Base-by-base conservation (phyloP, 176 grass and related monocot species). In the Oryza glaberrima region DNA sequence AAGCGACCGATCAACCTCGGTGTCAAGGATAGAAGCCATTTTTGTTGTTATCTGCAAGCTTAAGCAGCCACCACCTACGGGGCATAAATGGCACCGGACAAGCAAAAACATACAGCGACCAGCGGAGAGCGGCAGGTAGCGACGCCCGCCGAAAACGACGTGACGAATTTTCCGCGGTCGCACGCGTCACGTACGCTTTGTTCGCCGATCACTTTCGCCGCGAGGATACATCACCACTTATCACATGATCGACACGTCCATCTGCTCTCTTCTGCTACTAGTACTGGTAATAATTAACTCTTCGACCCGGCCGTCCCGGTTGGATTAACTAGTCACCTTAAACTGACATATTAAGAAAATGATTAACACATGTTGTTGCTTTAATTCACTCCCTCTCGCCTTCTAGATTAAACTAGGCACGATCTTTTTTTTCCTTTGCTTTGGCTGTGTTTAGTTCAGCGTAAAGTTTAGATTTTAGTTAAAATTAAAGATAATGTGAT, bases 161-260 rank as follows among this genome's bases (percentile, higher is more conserved):
- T 25, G 61, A 60, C 48, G 54, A 25, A 17, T 69, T 61, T 61
- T 66, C 9, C 19, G 4, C 30, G 56, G 68, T 35, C 76, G 60
- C 41, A 79, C 25, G 48, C 79, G 26, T 88, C 69, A 26, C 30
- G 30, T 32, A 32, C 56, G 20, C 23, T 61, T 84, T 8, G 76
- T 84, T 84, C 63, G 76, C 81, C 63, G 36, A 63, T 80, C 83
- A 30, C 54, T 86, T 81, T 89, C 77, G 6, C 34, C 65, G 8
- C 16, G 19, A 32, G 9, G 12, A 51, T 48, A 11, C 72, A 11
- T 69, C 78, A 6, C 71, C 78, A 6, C 47, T 85, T 35, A 64
- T 44, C 22, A 11, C 23, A 22, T 78, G 51, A 56, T 56, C 58
- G 34, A 40, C n/a, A 32, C 19, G 11, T 65, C 68, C 8, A 16